Evolutionary conservation across 1,139 yeast genomes (phyloP).

Genomic region (Pichia terricola): DNA sequence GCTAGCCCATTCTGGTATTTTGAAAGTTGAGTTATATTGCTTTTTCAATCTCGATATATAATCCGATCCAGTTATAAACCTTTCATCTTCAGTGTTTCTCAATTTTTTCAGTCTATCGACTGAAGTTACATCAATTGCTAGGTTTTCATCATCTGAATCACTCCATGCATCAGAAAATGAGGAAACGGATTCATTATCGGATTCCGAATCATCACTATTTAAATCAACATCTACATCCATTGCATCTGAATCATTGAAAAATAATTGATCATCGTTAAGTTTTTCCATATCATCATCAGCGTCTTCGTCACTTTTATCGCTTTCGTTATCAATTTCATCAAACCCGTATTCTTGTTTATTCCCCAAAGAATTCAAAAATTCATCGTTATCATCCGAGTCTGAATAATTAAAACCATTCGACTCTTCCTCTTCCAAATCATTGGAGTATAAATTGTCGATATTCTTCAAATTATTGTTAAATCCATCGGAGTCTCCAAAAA

Average conservation of each 20-base stretch:
- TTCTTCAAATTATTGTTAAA: constrained; percentile 60
- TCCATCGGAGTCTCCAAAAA: constrained; percentile 82
- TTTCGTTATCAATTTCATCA: constrained; percentile 23
- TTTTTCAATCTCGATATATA: constrained; percentile 67
- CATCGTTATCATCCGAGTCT: constrained; percentile 22
- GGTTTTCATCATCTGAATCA: constrained; percentile 84
- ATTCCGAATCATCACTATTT: constrained; percentile 14
- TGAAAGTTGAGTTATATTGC: constrained; percentile 81
- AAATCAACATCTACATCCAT: constrained; percentile 33
- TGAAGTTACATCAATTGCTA: constrained; percentile 50
- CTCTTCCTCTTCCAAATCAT: constrained; percentile 34
- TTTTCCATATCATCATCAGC: constrained; percentile 28
- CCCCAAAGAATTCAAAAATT: constrained; percentile 18
- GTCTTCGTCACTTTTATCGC: constrained; percentile 21
- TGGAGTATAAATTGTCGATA: constrained; percentile 45
- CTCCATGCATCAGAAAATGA: constrained; percentile 55
- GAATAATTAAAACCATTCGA: constrained; percentile 17
- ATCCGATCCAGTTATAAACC: constrained; percentile 49
- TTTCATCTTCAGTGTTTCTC: constrained; percentile 54
- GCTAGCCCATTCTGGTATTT: constrained; percentile 80
- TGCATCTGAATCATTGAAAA: constrained; percentile 47
- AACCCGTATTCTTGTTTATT: constrained; percentile 24
- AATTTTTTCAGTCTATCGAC: constrained; percentile 64
- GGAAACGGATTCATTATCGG: constrained; percentile 25
- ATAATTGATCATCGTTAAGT: constrained; percentile 52